These are phyloP conservation scores for Stemphylium vesicarium DNA, from an alignment of 2,329 filamentous ascomycete genomes.

Conservation along the genomic window DNA sequence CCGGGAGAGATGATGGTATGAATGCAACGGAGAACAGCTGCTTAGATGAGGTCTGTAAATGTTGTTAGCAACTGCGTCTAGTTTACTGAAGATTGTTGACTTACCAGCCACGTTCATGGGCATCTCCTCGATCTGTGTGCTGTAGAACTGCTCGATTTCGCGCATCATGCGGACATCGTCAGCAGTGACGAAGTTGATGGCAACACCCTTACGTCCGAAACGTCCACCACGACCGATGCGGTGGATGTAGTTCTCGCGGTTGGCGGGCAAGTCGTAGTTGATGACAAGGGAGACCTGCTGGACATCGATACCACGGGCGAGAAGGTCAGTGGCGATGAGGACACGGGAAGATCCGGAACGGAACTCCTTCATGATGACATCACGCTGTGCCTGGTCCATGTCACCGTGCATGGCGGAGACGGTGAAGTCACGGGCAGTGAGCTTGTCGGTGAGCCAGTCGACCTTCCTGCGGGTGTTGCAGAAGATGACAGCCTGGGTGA, in stretches of 20 bases:
- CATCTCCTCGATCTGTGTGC: conserved; percentile 99
- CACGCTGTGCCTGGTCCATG: conserved; percentile 97
- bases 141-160: conserved; percentile 99
- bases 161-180: conserved; percentile 99
- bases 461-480: conserved; percentile 99
- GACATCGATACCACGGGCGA: conserved; percentile 99
- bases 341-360: conserved; percentile 98
- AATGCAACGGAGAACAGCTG: conserved; percentile 32
- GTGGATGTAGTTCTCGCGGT: conserved; percentile 99
- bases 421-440: conserved; percentile 97
- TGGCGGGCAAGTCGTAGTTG: conserved; percentile 99
- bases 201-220: conserved; percentile 99
- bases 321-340: conserved; percentile 94
- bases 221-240: conserved; percentile 99
- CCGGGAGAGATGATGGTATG: conserved; percentile 32
- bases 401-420: conserved; percentile 99
- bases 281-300: conserved; percentile 99
- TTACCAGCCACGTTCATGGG: conserved; percentile 84
- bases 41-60: conserved; percentile 49
- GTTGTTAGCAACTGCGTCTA: conserved; percentile 17
- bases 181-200: conserved; percentile 99
- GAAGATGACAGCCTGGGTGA: conserved; percentile 99
- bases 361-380: conserved; percentile 99
- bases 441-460: conserved; percentile 99
- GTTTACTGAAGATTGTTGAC: conserved; percentile 30